Evolutionary conservation across 1,284 basidiomycete genomes (phyloP), one percentile per base, ranked within the genome.

Genomic region (Retiboletus fuscus): DNA sequence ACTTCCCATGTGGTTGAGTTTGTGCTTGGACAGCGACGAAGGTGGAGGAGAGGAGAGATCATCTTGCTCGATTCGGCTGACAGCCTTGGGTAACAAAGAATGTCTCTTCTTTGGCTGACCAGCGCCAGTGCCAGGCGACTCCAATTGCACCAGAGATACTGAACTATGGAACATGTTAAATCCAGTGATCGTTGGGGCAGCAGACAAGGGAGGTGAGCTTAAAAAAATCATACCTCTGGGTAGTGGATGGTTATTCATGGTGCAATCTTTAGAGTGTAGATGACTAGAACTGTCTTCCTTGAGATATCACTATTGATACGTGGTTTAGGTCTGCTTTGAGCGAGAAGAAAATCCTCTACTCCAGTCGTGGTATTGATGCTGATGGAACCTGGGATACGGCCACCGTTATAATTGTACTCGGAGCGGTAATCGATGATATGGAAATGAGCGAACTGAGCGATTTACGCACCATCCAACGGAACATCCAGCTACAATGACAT

Each of bases 361-460:
- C 90, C 91, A 49, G 89, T 84, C 18, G 93, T 91, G n/a, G 92
- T 95, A 80, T 95, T 95, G 78, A 99, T 91, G 82, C 99, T 99
- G 82, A 97, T 87, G 4, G 98, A 97, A 24, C 96, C 95, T 8
- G 90, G 90, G 72, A 99, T 92, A 84, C 99, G 97, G 0, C 97
- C 98, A 18, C 97, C 97, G 64, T 90, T 88, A 82, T 93, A 98
- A 84, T 99, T 98, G 81, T 98, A 99, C 75, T 96, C 95, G 82
- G 99, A 99, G 41, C 97, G 94, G 82, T 97, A 99, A 84, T 99
- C 98, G 78, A 99, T 92, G 68, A 99, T 84, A 73, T 93, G 88
- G 81, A 88, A 97, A 61, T 90, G 87, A 53, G 87, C 86, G 73
- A 97, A 91, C 74, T 88, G 84, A 41, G 87, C 79, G 67, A 90